These are phyloP conservation scores for Colletotrichum sp. DNA, from an alignment of 2,329 filamentous ascomycete species.

Conservation along the genomic window DNA sequence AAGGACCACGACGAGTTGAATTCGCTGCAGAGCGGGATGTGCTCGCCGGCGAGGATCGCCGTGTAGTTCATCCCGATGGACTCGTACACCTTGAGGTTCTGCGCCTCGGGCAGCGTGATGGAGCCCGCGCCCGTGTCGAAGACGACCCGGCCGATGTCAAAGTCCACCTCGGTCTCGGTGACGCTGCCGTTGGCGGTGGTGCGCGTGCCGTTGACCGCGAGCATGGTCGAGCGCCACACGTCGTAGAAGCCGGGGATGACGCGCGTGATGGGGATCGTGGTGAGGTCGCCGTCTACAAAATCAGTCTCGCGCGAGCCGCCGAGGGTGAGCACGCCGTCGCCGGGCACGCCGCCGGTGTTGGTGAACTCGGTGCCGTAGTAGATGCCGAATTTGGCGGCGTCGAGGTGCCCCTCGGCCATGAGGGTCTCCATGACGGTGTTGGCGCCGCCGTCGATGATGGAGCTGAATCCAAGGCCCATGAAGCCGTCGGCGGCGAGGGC, in stretches of 20 bases:
- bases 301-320: conserved; percentile 35
- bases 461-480: conserved; percentile 36
- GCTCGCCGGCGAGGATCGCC: conserved; percentile 28
- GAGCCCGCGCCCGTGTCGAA: conserved; percentile 38
- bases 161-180: background rate
- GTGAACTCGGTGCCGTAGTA: conserved; percentile 29
- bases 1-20: conserved; percentile 41
- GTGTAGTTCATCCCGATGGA: conserved; percentile 40
- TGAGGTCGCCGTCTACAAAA: conserved; percentile 25
- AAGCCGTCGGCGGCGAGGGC: conserved; percentile 36
- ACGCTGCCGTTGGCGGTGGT: background rate
- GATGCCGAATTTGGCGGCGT: conserved; percentile 34
- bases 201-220: conserved; percentile 21
- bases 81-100: conserved; percentile 32
- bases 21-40: conserved; percentile 37
- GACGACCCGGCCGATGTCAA: conserved; percentile 22
- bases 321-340: conserved; percentile 32
- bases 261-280: conserved; percentile 18
- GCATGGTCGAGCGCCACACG: conserved; percentile 33
- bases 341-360: conserved; percentile 17
- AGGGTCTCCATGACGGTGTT: conserved; percentile 36
- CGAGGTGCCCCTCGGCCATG: conserved; percentile 30
- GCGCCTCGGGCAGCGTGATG: conserved; percentile 28
- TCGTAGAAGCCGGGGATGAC: conserved; percentile 27
- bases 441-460: conserved; percentile 32